Conservation (phyloP, 805 yeast genomes). For the Candida pini region DNA sequence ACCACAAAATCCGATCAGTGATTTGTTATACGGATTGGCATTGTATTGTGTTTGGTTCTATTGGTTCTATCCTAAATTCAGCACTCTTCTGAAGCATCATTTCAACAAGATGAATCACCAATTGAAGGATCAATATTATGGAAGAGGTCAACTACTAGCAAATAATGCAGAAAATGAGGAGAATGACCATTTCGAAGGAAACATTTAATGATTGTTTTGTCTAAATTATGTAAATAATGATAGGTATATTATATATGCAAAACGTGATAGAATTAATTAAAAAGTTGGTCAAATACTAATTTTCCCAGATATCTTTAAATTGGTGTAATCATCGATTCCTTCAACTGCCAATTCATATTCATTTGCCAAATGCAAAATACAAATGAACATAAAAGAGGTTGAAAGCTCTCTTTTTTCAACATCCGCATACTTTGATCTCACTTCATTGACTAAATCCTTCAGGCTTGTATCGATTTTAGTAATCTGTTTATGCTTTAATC, state of each 20-base stretch:
- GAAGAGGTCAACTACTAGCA: constrained; percentile 19
- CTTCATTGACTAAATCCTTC: constrained; percentile 20
- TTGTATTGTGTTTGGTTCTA: constrained; percentile 1
- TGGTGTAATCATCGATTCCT: constrained; percentile 32
- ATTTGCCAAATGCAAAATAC: constrained; percentile 79
- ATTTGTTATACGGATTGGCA: constrained; percentile 9
- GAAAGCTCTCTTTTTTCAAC: constrained; percentile 63
- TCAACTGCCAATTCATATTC: constrained; percentile 67
- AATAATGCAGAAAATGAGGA: constrained; percentile 17
- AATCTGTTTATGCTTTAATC: background rate
- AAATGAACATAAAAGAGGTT: constrained; percentile 80
- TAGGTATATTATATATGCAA: too few species aligned
- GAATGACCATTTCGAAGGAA: too few species aligned
- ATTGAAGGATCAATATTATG: constrained; percentile 24
- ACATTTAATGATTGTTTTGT: too few species aligned
- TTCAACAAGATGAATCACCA: constrained; percentile 8
- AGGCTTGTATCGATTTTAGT: constrained; percentile 10
- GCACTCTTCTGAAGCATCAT: too few species aligned
- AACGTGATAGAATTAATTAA: too few species aligned
- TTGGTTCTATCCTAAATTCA: too few species aligned
- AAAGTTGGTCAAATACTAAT: too few species aligned
- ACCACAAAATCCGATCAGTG: too few species aligned
- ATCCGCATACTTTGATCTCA: constrained; percentile 41
- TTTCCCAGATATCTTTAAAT: constrained; percentile 18
- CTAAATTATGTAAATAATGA: too few species aligned